These are phyloP conservation scores for Raddia distichophylla DNA, from an alignment of 176 grass and related monocot species.

Conservation along the genomic window DNA sequence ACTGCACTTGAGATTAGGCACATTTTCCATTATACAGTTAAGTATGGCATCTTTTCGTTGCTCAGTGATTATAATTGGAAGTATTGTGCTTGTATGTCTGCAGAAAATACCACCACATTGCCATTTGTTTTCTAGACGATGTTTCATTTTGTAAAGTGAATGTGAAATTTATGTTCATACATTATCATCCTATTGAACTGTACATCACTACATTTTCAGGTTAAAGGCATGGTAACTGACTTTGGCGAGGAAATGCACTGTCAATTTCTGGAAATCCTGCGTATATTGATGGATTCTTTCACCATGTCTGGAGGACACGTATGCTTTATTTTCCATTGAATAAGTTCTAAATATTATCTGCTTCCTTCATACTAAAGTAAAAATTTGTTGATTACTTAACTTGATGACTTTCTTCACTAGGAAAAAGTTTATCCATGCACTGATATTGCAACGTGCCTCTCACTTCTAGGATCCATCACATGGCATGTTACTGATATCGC, in stretches of 20 bases:
- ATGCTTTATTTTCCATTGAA: constrained; percentile 30
- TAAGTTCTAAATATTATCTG: constrained; percentile 5
- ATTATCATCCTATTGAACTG: constrained; percentile 26
- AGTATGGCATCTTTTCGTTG: background rate
- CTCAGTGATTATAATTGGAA: background rate
- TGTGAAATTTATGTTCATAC: constrained; percentile 20
- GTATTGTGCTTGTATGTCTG: background rate
- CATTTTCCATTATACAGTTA: background rate
- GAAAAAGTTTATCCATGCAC: background rate
- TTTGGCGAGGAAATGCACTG: constrained; percentile 98
- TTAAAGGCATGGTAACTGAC: constrained; percentile 93
- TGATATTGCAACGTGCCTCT: too few relatives aligned
- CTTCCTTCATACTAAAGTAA: constrained; percentile 1
- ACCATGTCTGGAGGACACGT: constrained; percentile 75
- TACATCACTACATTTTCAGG: constrained; percentile 57
- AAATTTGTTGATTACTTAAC: constrained; percentile 9
- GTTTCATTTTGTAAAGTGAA: constrained; percentile 20
- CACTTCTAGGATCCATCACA: constrained; percentile 19
- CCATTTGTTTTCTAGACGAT: constrained; percentile 6
- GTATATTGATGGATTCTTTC: constrained; percentile 97
- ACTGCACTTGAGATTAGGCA: background rate
- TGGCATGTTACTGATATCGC: background rate
- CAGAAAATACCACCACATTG: background rate
- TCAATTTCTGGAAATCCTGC: constrained; percentile 96
- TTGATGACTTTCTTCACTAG: constrained; percentile 27